These are phyloP conservation scores for Pyrenophora graminea DNA, from an alignment of 2,329 filamentous ascomycete species.

Conservation along the genomic window DNA sequence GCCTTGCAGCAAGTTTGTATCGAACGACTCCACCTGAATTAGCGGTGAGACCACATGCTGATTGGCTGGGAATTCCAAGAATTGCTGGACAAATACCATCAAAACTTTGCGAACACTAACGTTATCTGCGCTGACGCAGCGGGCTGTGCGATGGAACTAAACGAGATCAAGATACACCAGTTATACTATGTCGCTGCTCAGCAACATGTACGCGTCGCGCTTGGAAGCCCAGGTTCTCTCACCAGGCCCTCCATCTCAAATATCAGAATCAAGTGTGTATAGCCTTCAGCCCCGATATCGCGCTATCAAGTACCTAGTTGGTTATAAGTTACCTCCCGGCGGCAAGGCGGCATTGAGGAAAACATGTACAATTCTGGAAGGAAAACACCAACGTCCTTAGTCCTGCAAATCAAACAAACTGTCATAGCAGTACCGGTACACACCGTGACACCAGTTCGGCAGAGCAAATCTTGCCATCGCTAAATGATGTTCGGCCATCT, in stretches of 20 bases:
- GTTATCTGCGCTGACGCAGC: too few relatives aligned
- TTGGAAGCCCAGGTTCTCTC: background rate
- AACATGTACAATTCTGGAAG: constrained; percentile 1
- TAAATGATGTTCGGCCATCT: constrained; percentile 3
- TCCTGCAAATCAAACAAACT: constrained; percentile 10
- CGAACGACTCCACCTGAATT: constrained; percentile 30
- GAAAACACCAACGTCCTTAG: background rate
- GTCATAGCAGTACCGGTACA: background rate
- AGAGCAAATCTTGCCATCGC: constrained; percentile 5
- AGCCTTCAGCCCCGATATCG: background rate
- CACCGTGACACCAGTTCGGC: background rate
- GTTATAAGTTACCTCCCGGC: background rate
- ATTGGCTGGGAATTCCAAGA: constrained; percentile 34
- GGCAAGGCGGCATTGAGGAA: constrained; percentile 1
- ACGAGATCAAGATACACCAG: background rate
- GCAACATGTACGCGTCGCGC: constrained; percentile 1
- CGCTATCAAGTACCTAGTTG: background rate
- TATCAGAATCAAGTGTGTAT: background rate
- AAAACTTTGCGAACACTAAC: constrained; percentile 22
- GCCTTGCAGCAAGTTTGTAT: constrained; percentile 36
- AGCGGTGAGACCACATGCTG: constrained; percentile 39
- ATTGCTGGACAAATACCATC: constrained; percentile 30
- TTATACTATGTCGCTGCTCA: background rate
- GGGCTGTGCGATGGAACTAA: background rate
- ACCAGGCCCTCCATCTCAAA: background rate